Percentiles rank a stretch among this genome's conserved stretches.
Evolutionary conservation across 495 filamentous ascomycete species (phyloP).

Genomic region (Lichenothelia convexa): DNA sequence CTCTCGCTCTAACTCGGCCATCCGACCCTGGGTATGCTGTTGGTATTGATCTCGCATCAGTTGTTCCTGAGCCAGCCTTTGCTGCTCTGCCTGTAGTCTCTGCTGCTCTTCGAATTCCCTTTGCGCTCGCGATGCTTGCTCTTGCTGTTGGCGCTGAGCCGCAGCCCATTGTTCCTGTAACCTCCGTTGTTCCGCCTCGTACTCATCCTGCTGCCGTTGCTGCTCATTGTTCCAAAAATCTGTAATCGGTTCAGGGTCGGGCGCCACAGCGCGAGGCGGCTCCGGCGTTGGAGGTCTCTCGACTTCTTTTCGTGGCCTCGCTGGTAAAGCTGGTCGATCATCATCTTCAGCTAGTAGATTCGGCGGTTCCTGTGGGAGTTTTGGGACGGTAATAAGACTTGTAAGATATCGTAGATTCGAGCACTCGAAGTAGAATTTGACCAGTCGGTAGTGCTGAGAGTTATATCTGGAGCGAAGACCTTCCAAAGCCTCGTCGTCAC

Average conservation of each 20-base stretch:
- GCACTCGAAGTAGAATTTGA: constrained; percentile 98
- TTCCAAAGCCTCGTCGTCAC: constrained; percentile 86
- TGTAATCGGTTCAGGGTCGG: constrained; percentile 85
- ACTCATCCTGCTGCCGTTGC: constrained; percentile 75
- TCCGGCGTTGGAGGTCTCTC: constrained; percentile 49
- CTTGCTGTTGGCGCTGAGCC: constrained; percentile 60
- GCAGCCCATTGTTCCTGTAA: constrained; percentile 66
- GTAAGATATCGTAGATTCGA: constrained; percentile 93
- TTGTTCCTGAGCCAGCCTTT: constrained; percentile 77
- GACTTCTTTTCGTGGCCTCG: constrained; percentile 49
- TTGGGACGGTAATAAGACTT: constrained; percentile 86
- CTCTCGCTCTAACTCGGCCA: constrained; percentile 87
- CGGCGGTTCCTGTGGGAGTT: constrained; percentile 81
- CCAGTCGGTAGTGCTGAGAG: constrained; percentile 84
- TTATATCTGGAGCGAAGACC: constrained; percentile 77
- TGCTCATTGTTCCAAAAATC: constrained; percentile 97
- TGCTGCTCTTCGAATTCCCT: constrained; percentile 92
- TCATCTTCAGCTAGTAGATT: constrained; percentile 68
- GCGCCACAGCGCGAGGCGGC: constrained; percentile 33
- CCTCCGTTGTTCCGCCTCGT: constrained; percentile 77
- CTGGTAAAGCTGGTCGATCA: constrained; percentile 63
- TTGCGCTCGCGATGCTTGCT: constrained; percentile 66
- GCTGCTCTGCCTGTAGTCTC: constrained; percentile 69
- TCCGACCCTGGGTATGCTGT: constrained; percentile 77
- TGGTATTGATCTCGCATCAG: constrained; percentile 71